A percentile compares a stretch with the other conserved stretches of the same genome.
These are phyloP conservation scores for Claviceps humidiphila DNA, from an alignment of 2,329 filamentous ascomycete genomes.

Conservation along the genomic window DNA sequence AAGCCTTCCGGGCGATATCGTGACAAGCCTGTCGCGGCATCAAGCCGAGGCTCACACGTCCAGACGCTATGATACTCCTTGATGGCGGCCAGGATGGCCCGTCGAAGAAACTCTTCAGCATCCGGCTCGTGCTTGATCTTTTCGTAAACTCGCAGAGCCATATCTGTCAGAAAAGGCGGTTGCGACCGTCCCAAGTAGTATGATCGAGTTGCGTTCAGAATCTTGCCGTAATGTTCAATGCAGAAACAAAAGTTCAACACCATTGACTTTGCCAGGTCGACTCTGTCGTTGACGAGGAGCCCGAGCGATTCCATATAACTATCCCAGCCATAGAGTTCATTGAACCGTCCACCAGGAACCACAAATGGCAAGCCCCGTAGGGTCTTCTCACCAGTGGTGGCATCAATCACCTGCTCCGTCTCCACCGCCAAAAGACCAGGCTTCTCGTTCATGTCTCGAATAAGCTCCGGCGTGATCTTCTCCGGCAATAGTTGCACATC, in stretches of 20 bases:
- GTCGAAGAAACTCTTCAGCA: constrained; percentile 66
- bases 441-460: constrained; percentile 71
- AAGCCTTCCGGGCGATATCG: constrained; percentile 72
- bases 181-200: constrained; percentile 94
- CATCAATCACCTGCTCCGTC: constrained; percentile 64
- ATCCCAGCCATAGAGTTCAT: constrained; percentile 97
- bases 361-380: constrained; percentile 80
- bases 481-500: constrained; percentile 73
- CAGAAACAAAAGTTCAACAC: constrained; percentile 95
- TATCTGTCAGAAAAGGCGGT: constrained; percentile 92
- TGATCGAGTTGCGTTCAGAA: constrained; percentile 88
- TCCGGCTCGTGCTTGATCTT: constrained; percentile 78
- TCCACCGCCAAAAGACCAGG: constrained; percentile 82
- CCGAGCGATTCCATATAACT: constrained; percentile 97
- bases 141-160: constrained; percentile 88
- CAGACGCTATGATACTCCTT: constrained; percentile 93
- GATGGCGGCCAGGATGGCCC: constrained; percentile 77
- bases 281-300: constrained; percentile 70
- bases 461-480: constrained; percentile 66
- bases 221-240: constrained; percentile 97
- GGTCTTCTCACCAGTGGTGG: constrained; percentile 50
- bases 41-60: constrained; percentile 65
- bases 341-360: constrained; percentile 95
- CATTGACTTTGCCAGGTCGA: constrained; percentile 86
- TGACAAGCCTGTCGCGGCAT: constrained; percentile 66